A percentile compares a stretch with the other conserved stretches of the same genome.
Evolutionary conservation across 805 yeast genomes (phyloP).

Genomic region (Lachancea kluyveri): DNA sequence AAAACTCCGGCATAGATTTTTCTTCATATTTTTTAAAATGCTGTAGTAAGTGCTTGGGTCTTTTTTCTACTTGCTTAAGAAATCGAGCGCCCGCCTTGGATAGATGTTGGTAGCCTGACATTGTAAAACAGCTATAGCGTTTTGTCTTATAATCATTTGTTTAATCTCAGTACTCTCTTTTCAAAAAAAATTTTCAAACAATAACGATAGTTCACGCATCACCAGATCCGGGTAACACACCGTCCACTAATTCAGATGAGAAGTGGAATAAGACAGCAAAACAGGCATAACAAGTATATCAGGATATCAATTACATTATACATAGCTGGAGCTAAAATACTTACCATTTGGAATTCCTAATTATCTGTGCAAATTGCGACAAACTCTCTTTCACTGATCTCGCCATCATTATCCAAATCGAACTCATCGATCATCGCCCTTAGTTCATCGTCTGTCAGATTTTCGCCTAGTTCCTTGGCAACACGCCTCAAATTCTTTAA

Average conservation of each 20-base stretch:
- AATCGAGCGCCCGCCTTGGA: constrained; percentile 35
- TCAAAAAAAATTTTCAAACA: no score
- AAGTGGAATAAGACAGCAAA: no score
- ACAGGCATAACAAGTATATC: no score
- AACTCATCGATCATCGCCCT: constrained; percentile 97
- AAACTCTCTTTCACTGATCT: constrained; percentile 85
- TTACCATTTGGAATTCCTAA: no score
- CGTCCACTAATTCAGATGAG: no score
- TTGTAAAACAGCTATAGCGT: constrained; percentile 5
- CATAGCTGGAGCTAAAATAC: no score
- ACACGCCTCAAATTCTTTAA: constrained; percentile 79
- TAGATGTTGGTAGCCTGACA: constrained; percentile 25
- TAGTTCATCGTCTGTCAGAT: constrained; percentile 83
- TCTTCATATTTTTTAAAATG: constrained; percentile 27
- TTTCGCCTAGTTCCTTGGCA: constrained; percentile 89
- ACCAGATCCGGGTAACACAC: no score
- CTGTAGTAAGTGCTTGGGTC: constrained; percentile 27
- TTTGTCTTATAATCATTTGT: not conserved
- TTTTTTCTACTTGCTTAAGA: constrained; percentile 26
- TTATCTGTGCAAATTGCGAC: constrained; percentile 80
- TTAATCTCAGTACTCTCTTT: not conserved
- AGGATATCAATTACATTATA: no score
- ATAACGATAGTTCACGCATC: no score
- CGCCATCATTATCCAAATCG: constrained; percentile 94
- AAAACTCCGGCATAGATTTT: constrained; percentile 32